Evolutionary conservation across 2,329 filamentous ascomycete genomes (phyloP).

Genomic region (Aspergillus pseudonomiae): DNA sequence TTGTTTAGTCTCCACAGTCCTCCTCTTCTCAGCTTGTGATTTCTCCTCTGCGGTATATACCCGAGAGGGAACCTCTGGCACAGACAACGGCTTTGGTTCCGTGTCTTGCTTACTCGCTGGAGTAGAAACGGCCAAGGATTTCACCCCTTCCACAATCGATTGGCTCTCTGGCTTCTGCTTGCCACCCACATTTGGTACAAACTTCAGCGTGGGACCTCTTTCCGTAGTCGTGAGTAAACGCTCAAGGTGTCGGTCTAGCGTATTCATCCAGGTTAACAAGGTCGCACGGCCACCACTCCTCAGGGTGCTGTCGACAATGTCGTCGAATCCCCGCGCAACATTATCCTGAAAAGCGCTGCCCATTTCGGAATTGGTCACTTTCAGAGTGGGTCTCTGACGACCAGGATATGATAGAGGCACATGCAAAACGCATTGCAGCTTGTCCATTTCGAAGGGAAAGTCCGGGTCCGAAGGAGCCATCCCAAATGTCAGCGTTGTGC

Average conservation of each 20-base stretch:
- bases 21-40: slow-evolving; percentile 62
- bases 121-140: slow-evolving; percentile 11
- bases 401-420: slow-evolving; percentile 68
- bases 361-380: slow-evolving; percentile 70
- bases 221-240: slow-evolving; percentile 67
- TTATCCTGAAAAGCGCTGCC: slow-evolving; percentile 74
- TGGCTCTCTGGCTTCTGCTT: slow-evolving; percentile 16
- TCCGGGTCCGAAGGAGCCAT: slow-evolving; percentile 78
- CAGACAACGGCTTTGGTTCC: slow-evolving; percentile 1
- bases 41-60: slow-evolving; percentile 64
- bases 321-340: slow-evolving; percentile 73
- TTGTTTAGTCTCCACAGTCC: slow-evolving; percentile 69
- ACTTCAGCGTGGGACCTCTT: slow-evolving; percentile 72
- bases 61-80: slow-evolving; percentile 42
- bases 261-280: slow-evolving; percentile 68
- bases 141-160: slow-evolving; percentile 13
- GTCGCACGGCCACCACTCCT: slow-evolving; percentile 51
- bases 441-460: slow-evolving; percentile 75
- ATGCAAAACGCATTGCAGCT: slow-evolving; percentile 67
- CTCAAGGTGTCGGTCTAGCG: slow-evolving; percentile 73
- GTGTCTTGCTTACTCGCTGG: not conserved
- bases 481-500: slow-evolving; percentile 64
- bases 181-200: slow-evolving; percentile 63
- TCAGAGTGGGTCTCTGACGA: slow-evolving; percentile 57
- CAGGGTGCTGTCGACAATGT: slow-evolving; percentile 59